Base-by-base conservation (phyloP, 345 rosid genomes). In the Melaleuca quinquenervia region DNA sequence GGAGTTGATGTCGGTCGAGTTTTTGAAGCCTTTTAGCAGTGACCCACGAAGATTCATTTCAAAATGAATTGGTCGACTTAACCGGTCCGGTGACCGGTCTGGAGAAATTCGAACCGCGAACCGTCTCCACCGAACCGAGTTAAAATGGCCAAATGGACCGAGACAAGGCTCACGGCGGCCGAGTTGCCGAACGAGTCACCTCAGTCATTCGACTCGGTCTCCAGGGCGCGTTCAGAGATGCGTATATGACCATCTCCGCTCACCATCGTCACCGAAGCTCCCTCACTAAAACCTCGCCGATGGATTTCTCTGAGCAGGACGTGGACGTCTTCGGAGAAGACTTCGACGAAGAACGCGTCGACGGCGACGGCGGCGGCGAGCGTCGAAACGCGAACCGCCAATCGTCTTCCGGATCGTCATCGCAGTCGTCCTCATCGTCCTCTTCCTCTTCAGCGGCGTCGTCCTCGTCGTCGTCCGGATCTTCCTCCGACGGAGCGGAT, bases 361-460 rank as follows among this genome's bases (percentile, higher is more conserved):
- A 70, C 50, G 88, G 83, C 75, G 60, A 41, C 18, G 51, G 41
- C n/a, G 84, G 85, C 10, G 74, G 82, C 36, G 45, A 53, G 70
- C 90, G 87, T 83, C 91, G 87, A 10, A 83, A 26, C 21, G 92
- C 32, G 36, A 80, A 62, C 50, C 94, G 53, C 86, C 83, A 89
- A 53, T 95, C 96, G 1, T 93, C 91, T 41, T 91, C 96, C 24
- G 89, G 92, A 16, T 91, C 94, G 5, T 88, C 93, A 20, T 91
- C 94, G n/a, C 85, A 89, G 21, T 91, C 95, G 1, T 92, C 95
- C 5, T 90, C 95, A 1, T 90, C 95, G 0, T 89, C 95, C 0
- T 92, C 95, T 0, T 90, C 93, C 13, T 88, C 90, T 6, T 89
- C 87, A 52, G 92, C 89, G 21, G 90, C 90, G 60, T 90, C 86